A percentile compares a stretch with the other conserved stretches of the same genome.
These are phyloP conservation scores for Trichoderma orchidacearum DNA, from an alignment of 495 filamentous ascomycete genomes.

Conservation along the genomic window DNA sequence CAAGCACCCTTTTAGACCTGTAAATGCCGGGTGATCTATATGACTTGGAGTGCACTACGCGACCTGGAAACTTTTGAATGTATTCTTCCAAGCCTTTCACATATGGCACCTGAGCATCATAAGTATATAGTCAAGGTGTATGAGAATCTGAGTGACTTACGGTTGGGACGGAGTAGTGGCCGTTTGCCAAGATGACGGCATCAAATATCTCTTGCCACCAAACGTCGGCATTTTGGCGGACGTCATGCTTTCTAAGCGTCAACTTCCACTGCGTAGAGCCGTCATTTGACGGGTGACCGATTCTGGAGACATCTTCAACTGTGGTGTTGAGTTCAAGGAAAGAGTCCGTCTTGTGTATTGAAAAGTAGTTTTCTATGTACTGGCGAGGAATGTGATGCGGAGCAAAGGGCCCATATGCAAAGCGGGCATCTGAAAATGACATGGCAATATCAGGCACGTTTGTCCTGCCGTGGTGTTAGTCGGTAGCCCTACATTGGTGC, in stretches of 20 bases:
- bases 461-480: slow-evolving; percentile 15
- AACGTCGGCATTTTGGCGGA: slow-evolving; percentile 19
- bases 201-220: slow-evolving; percentile 39
- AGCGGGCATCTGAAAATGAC: slow-evolving; percentile 31
- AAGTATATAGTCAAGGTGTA: background rate
- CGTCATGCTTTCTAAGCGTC: slow-evolving; percentile 28
- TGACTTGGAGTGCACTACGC: slow-evolving; percentile 30
- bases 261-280: slow-evolving; percentile 24
- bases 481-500: background rate
- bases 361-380: slow-evolving; percentile 35
- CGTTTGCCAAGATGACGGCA: slow-evolving; percentile 33
- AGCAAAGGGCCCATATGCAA: slow-evolving; percentile 36
- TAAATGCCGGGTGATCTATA: slow-evolving; percentile 25
- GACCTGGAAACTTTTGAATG: slow-evolving; percentile 19
- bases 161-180: slow-evolving; percentile 37
- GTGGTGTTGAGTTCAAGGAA: slow-evolving; percentile 32
- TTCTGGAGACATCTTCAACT: slow-evolving; percentile 28
- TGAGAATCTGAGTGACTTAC: slow-evolving; percentile 13
- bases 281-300: slow-evolving; percentile 1
- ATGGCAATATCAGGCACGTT: slow-evolving; percentile 39
- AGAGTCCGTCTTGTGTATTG: slow-evolving; percentile 20
- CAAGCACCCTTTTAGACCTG: slow-evolving; percentile 19
- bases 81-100: slow-evolving; percentile 29
- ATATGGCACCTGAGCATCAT: slow-evolving; percentile 19
- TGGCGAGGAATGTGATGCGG: slow-evolving; percentile 33